Evolutionary conservation across 2,329 filamentous ascomycete species (phyloP), one percentile per base, ranked within the genome.

Genomic region (Xylaria sp.): DNA sequence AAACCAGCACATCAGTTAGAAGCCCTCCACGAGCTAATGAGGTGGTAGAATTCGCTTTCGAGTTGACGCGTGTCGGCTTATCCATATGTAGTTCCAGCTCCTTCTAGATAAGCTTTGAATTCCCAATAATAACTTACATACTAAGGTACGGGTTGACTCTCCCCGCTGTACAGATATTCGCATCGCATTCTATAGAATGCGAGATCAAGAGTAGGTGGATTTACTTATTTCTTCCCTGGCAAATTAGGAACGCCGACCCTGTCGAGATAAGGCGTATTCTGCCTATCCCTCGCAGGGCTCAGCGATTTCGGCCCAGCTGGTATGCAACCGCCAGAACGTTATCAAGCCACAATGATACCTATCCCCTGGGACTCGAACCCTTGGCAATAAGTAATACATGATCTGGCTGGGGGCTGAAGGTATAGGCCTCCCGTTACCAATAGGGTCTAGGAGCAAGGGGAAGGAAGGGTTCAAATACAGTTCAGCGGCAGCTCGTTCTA

Each of bases 321-420:
- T 36, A 36, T 11, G 34, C 34, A 11, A 36, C n/a, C 0, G 34
- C 34, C 54, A 56, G n/a, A 14, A 30, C 54, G 9, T 36, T 32
- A 47, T 47, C 24, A 56, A 56, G 54, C 54, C 34, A 42, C 54
- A 42, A 27, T 42, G 39, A 42, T 17, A 42, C 19, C 12, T 56
- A 19, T 27, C 34, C 54, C 30, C 54, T 27, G 19, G 19, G 34
- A 17, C 32, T 17, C 34, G 19, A 42, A 56, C 19, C 54, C 54
- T 27, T 42, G 19, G 11, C 5, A 11, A 36, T 36, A 36, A 36
- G 7, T 7, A 24, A 12, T 42, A 42, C 34, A 42, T 42, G 21
- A 8, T 21, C 4, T n/a, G 19, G 19, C 21, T 24, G 34, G 30
- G 30, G 54, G 36, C 34, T 17, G 11, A 42, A 17, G 34, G 5